Conservation (phyloP, 371 early-diverging fungal genomes). For the Haplosporangium sp. region DNA sequence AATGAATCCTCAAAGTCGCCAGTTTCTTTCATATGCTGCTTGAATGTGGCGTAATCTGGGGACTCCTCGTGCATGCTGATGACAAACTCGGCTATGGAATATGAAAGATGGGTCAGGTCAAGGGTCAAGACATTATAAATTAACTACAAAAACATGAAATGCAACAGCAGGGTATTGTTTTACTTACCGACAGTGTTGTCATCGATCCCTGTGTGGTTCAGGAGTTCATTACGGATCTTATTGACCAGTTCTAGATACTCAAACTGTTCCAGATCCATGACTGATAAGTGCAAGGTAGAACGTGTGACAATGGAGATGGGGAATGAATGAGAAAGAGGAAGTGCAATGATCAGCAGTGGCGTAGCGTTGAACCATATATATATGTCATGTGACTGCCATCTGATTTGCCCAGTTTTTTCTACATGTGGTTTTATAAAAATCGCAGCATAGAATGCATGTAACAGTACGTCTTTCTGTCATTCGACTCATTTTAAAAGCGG, state of each 20-base stretch:
- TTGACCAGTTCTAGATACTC: constrained; percentile 92
- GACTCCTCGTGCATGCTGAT: constrained; percentile 79
- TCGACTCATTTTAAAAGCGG: too few relatives aligned
- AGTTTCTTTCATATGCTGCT: constrained; percentile 71
- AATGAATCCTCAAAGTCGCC: constrained; percentile 90
- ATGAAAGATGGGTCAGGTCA: neutral
- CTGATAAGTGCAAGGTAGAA: neutral
- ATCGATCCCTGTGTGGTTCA: constrained; percentile 92
- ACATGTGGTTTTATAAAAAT: too few relatives aligned
- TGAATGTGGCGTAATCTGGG: constrained; percentile 74
- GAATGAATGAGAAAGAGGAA: neutral
- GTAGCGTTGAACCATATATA: too few relatives aligned
- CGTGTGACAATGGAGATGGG: neutral
- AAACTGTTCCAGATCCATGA: constrained; percentile 78
- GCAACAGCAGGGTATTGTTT: neutral
- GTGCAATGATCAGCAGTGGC: neutral
- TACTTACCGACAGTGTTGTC: constrained; percentile 81
- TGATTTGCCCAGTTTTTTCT: neutral
- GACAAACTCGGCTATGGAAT: constrained; percentile 77
- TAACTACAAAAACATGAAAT: neutral
- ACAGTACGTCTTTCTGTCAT: too few relatives aligned
- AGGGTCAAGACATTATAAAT: neutral
- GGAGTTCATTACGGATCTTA: constrained; percentile 90
- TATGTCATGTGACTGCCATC: neutral
- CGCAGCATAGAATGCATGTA: too few relatives aligned